A percentile compares a stretch with the other conserved stretches of the same genome.
Conservation (phyloP, 1,284 basidiomycete genomes). For the Cutaneotrichosporon curvatum region DNA sequence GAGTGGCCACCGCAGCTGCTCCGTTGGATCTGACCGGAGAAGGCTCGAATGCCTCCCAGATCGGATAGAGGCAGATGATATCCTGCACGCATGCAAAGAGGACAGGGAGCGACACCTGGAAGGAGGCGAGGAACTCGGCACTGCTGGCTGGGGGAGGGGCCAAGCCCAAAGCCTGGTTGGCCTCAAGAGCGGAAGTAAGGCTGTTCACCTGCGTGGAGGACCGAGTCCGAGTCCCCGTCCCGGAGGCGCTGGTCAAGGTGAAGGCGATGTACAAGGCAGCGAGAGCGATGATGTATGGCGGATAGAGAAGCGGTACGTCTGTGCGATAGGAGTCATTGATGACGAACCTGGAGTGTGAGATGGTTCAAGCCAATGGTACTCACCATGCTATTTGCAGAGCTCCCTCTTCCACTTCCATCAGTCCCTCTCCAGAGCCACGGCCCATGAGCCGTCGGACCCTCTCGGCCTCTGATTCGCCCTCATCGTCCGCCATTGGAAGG, state of each 20-base stretch:
- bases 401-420: constrained; percentile 49
- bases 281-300: constrained; percentile 88
- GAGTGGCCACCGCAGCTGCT: neutral
- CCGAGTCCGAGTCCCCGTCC: constrained; percentile 38
- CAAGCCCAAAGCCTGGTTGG: constrained; percentile 33
- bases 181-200: constrained; percentile 47
- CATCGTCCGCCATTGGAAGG: constrained; percentile 14
- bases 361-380: constrained; percentile 11
- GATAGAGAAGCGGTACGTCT: constrained; percentile 80
- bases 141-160: constrained; percentile 28
- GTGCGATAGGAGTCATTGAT: constrained; percentile 94
- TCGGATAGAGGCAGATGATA: constrained; percentile 76
- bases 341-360: constrained; percentile 64
- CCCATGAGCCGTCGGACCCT: constrained; percentile 37
- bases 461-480: constrained; percentile 31
- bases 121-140: constrained; percentile 66
- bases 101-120: constrained; percentile 75
- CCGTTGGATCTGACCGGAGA: constrained; percentile 6
- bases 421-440: constrained; percentile 40
- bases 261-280: constrained; percentile 82
- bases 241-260: constrained; percentile 37
- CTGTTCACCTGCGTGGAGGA: constrained; percentile 43
- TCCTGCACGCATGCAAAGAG: constrained; percentile 85
- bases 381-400: constrained; percentile 51
- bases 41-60: constrained; percentile 67